These are phyloP conservation scores for Coccinonectria pachysandricola DNA, from an alignment of 2,329 filamentous ascomycete species.

Conservation along the genomic window DNA sequence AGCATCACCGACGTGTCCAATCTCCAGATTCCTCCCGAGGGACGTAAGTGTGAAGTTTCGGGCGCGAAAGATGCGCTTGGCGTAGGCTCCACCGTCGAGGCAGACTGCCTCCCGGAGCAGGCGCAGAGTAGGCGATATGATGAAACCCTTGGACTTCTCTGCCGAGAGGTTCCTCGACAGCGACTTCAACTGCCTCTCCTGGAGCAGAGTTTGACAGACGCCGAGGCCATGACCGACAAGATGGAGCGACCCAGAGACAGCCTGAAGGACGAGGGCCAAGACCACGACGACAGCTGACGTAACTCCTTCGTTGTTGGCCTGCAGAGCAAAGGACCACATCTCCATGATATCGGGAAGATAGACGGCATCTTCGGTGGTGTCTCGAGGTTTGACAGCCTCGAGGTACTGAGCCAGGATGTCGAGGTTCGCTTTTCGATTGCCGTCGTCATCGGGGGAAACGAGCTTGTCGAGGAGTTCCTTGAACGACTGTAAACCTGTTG, in stretches of 20 bases:
- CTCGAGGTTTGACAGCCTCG: constrained; percentile 39
- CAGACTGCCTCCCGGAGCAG: constrained; percentile 76
- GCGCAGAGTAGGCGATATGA: constrained; percentile 81
- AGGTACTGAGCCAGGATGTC: constrained; percentile 62
- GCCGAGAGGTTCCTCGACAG: constrained; percentile 69
- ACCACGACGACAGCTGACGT: constrained; percentile 73
- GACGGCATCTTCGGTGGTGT: constrained; percentile 36
- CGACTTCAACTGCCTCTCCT: constrained; percentile 70
- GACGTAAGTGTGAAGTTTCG: constrained; percentile 71
- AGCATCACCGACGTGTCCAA: constrained; percentile 47
- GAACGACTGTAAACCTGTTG: constrained; percentile 53
- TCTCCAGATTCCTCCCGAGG: constrained; percentile 68
- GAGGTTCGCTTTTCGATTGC: constrained; percentile 26
- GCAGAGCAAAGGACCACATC: constrained; percentile 75
- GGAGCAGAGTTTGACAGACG: constrained; percentile 72
- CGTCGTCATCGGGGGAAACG: constrained; percentile 35
- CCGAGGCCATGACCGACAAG: constrained; percentile 65
- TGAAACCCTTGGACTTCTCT: constrained; percentile 71
- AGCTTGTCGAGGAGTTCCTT: constrained; percentile 63
- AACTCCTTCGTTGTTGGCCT: constrained; percentile 69
- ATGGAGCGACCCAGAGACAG: constrained; percentile 63
- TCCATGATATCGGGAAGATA: constrained; percentile 75
- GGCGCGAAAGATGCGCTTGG: constrained; percentile 65
- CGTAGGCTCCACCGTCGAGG: constrained; percentile 76
- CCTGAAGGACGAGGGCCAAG: constrained; percentile 70